These are phyloP conservation scores for Oxytropis ochrocephala DNA, from an alignment of 306 rosid genomes.

Conservation along the genomic window DNA sequence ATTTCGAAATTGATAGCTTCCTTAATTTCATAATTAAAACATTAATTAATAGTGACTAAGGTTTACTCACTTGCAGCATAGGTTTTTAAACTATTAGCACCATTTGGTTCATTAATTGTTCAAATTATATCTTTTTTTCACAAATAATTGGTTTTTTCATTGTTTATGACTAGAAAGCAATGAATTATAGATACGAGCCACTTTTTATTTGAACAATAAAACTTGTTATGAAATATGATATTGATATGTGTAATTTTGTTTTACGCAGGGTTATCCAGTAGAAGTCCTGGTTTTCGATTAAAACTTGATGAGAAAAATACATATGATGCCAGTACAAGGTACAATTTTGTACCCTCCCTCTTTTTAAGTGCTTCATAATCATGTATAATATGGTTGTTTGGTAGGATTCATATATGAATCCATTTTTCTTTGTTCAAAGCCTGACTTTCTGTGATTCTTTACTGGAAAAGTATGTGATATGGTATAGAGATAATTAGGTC, in stretches of 20 bases:
- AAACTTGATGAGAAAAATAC: constrained; percentile 44
- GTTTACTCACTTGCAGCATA: background rate
- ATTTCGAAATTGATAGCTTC: background rate
- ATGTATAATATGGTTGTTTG: background rate
- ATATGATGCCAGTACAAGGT: constrained; percentile 59
- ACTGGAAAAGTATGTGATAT: background rate
- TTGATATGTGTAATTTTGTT: constrained; percentile 16
- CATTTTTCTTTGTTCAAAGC: background rate
- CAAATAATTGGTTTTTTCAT: background rate
- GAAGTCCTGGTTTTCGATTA: constrained; percentile 36
- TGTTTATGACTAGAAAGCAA: background rate
- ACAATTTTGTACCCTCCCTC: constrained; percentile 6
- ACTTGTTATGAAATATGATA: background rate
- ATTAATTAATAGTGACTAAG: background rate
- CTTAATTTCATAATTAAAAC: background rate
- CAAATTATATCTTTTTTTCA: background rate
- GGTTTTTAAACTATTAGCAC: background rate
- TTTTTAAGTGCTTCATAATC: constrained; percentile 3
- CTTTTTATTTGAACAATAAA: background rate
- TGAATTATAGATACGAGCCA: background rate
- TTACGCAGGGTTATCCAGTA: constrained; percentile 60
- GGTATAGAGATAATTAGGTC: background rate
- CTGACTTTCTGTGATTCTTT: background rate
- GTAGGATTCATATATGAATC: background rate
- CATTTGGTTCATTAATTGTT: background rate